Conservation (phyloP, 148 eudicot genomes). For the Vaccinium myrtillus region DNA sequence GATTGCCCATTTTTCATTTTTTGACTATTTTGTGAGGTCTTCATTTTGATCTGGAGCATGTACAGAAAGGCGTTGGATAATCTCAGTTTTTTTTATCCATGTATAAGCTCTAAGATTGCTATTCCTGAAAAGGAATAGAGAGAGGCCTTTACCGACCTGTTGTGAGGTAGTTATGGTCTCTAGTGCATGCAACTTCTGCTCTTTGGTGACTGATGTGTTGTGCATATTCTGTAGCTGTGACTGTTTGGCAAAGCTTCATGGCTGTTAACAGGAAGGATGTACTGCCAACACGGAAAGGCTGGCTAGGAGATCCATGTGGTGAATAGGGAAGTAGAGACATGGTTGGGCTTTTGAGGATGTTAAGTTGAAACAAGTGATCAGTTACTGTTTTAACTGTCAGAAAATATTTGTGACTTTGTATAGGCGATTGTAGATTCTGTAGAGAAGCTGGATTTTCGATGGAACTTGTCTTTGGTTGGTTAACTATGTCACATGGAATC, state of each 20-base stretch:
- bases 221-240: not conserved
- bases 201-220: not conserved
- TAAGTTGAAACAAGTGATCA: not conserved
- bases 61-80: not conserved
- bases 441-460: not conserved
- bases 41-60: not conserved
- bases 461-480: not conserved
- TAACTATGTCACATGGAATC: not conserved
- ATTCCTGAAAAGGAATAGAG: too few relatives aligned
- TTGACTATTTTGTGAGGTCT: not conserved
- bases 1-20: not conserved
- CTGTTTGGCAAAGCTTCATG: not conserved
- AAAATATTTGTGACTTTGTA: not conserved
- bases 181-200: not conserved
- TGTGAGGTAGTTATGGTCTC: not conserved
- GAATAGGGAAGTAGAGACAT: not conserved
- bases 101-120: too few relatives aligned
- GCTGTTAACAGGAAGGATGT: conserved; percentile 1
- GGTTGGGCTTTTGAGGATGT: not conserved
- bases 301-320: not conserved
- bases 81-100: too few relatives aligned
- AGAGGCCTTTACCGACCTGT: too few relatives aligned
- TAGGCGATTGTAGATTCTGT: not conserved
- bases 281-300: not conserved
- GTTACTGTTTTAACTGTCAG: not conserved